Percentiles rank a stretch among this genome's conserved stretches.
Evolutionary conservation across 805 yeast genomes (phyloP).

Genomic region (Candida sonorensis): DNA sequence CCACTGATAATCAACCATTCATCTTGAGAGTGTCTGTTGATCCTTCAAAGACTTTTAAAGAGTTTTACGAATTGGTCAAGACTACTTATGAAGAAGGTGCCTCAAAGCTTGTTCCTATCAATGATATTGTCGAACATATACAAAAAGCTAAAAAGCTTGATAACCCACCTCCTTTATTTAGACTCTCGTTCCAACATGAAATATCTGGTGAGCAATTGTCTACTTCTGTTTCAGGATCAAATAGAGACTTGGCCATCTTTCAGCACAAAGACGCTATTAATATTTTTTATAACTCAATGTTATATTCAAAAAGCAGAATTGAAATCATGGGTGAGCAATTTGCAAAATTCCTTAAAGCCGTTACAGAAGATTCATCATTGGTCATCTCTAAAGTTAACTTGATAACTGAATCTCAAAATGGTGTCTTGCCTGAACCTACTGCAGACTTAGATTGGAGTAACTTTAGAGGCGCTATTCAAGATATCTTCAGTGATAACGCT

Average conservation of each 20-base stretch:
- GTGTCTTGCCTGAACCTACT: slow-evolving; percentile 80
- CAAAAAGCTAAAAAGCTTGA: slow-evolving; percentile 45
- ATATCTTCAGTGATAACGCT: slow-evolving; percentile 86
- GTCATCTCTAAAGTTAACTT: slow-evolving; percentile 58
- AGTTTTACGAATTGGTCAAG: slow-evolving; percentile 41
- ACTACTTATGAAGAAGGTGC: slow-evolving; percentile 32
- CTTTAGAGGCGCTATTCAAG: slow-evolving; percentile 94
- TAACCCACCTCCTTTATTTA: slow-evolving; percentile 55
- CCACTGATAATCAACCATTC: slow-evolving; percentile 38
- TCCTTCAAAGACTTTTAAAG: slow-evolving; percentile 46
- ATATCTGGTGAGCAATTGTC: slow-evolving; percentile 34
- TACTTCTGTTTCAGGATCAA: slow-evolving; percentile 43
- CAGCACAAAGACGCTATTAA: slow-evolving; percentile 30
- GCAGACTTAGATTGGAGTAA: slow-evolving; percentile 82
- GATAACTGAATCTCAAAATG: slow-evolving; percentile 57
- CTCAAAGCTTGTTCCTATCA: slow-evolving; percentile 38
- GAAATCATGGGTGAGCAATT: slow-evolving; percentile 69
- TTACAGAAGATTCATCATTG: slow-evolving; percentile 29
- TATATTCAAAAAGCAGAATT: slow-evolving; percentile 68
- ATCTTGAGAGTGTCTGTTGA: slow-evolving; percentile 59
- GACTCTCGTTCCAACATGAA: slow-evolving; percentile 49
- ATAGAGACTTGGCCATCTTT: slow-evolving; percentile 61
- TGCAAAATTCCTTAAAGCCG: slow-evolving; percentile 39
- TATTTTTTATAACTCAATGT: slow-evolving; percentile 66
- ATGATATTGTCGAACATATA: slow-evolving; percentile 48